These are phyloP conservation scores for Podospora pseudopauciseta DNA, from an alignment of 495 filamentous ascomycete genomes.

Conservation along the genomic window DNA sequence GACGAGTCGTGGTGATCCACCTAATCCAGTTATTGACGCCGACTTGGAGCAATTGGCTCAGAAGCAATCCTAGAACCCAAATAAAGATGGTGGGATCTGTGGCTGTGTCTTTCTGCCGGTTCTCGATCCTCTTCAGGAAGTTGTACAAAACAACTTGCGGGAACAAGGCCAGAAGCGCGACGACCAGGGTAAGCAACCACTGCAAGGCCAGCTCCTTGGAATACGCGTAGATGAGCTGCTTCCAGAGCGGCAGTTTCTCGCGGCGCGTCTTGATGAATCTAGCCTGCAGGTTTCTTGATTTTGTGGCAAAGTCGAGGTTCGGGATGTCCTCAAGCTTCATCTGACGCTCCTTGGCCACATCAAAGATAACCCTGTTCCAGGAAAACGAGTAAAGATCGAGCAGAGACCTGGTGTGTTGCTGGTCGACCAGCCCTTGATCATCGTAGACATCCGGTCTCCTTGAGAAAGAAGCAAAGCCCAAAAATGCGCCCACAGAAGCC, in stretches of 20 bases:
- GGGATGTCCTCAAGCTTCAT: conserved; percentile 56
- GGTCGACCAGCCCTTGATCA: conserved; percentile 52
- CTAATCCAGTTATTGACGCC: conserved; percentile 53
- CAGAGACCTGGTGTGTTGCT: conserved; percentile 53
- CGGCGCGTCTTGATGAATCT: conserved; percentile 42
- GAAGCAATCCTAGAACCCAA: conserved; percentile 57
- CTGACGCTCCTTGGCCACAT: conserved; percentile 42
- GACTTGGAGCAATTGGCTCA: conserved; percentile 47
- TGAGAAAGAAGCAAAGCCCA: conserved; percentile 42
- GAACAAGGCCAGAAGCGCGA: conserved; percentile 51
- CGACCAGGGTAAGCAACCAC: conserved; percentile 44
- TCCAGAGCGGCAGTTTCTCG: conserved; percentile 50
- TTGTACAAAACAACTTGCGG: conserved; percentile 60
- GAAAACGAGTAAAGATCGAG: conserved; percentile 52
- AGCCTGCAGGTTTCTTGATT: conserved; percentile 39
- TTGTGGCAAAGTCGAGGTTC: conserved; percentile 40
- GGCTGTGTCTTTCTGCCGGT: conserved; percentile 30
- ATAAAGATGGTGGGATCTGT: conserved; percentile 42
- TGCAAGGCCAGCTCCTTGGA: conserved; percentile 46
- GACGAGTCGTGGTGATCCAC: conserved; percentile 57
- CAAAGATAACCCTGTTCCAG: conserved; percentile 55
- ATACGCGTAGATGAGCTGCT: conserved; percentile 49
- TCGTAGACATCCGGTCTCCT: conserved; percentile 58
- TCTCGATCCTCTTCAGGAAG: conserved; percentile 56
- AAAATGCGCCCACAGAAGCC: conserved; percentile 19